Base-by-base conservation (phyloP, 2,329 filamentous ascomycete genomes). In the Thyridium curvatum region DNA sequence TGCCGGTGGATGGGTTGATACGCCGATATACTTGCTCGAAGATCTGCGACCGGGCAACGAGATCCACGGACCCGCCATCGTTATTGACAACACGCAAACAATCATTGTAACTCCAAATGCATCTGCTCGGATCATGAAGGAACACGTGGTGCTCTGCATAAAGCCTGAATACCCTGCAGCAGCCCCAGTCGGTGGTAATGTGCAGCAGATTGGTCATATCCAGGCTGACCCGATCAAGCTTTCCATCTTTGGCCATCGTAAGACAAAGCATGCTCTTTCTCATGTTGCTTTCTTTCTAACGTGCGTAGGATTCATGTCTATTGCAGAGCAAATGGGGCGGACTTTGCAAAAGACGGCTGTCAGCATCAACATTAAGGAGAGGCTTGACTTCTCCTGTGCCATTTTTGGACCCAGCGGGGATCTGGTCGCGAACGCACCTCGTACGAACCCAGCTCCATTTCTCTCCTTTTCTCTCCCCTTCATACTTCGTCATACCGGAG, bases 321-420 rank as follows among this genome's bases (percentile, higher is more conserved):
- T 86, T 47, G 82, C 82, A 2, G 82, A 86, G 55, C 39, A 86
- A 51, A 86, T 86, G 82, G 81, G 82, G 2, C 67, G 79, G 39
- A 77, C 79, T 16, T 57, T 86, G 31, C 81, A 86, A 50, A 85
- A 85, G 60, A 84, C 80, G 1, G 79, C 76, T 52, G 78, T 85
- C 30, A 79, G 73, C 46, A 83, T 78, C 1, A 86, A 86, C 49
- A 79, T 86, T 53, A 80, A 86, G 49, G 82, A 86, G 52, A 72
- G 82, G 17, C 66, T 86, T 5, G 82, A 86, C 51, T 86, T 84
- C 52, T 84, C 79, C 8, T 86, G 82, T 46, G 82, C 82, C 3
- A 59, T 86, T 0, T 86, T 86, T 49, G 82, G 84, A 41, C 71
- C 77, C 0, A 74, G 77, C 28, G 82, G 82, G 12, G 80, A 79